A percentile compares a stretch with the other conserved stretches of the same genome.
These are phyloP conservation scores for Globisporangium radiosum DNA, from an alignment of 352 stramenopile species.

Conservation along the genomic window DNA sequence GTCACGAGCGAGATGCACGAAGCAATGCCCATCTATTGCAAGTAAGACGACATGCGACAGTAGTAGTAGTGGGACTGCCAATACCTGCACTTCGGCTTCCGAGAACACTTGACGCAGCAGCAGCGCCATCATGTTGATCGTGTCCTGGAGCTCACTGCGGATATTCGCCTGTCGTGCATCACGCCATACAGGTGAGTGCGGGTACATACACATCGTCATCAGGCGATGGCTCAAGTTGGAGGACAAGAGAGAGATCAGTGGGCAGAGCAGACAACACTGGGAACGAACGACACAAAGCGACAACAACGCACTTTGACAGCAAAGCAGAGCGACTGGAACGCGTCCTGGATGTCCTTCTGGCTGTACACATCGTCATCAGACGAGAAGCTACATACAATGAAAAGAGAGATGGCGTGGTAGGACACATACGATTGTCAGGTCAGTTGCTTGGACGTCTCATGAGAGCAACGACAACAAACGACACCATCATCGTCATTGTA, in stretches of 20 bases:
- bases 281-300: background rate
- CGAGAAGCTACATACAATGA: slow-evolving; percentile 29
- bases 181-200: background rate
- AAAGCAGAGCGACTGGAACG: slow-evolving; percentile 70
- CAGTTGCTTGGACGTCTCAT: background rate
- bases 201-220: too few relatives aligned
- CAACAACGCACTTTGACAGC: slow-evolving; percentile 51
- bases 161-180: slow-evolving; percentile 41
- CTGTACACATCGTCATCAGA: slow-evolving; percentile 80
- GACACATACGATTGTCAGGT: too few relatives aligned
- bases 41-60: too few relatives aligned
- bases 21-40: background rate
- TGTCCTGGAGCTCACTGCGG: slow-evolving; percentile 72
- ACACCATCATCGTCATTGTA: too few relatives aligned
- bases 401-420: too few relatives aligned
- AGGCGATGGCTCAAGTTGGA: too few relatives aligned
- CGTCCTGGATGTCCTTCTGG: slow-evolving; percentile 75
- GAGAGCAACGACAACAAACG: background rate
- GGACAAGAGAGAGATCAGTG: too few relatives aligned
- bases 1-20: background rate
- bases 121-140: slow-evolving; percentile 84
- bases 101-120: slow-evolving; percentile 75
- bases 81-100: slow-evolving; percentile 59
- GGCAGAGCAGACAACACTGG: too few relatives aligned
- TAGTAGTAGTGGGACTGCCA: background rate